Conservation (phyloP, 2,329 filamentous ascomycete species). For the Hyphodiscus sp. region DNA sequence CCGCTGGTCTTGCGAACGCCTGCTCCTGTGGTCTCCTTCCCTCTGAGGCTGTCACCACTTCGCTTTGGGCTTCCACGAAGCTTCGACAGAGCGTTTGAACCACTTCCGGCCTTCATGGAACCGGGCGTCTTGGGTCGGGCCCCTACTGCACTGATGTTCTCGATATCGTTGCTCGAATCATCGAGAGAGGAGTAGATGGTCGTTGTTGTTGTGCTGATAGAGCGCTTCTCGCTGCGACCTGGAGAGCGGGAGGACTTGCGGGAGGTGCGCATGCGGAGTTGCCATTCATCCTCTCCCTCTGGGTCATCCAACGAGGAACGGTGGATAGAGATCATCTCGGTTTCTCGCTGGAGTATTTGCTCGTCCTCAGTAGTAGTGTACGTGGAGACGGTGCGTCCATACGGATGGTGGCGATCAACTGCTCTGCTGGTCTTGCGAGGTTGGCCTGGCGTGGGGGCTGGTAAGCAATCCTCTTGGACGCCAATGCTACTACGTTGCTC, state of each 20-base stretch:
- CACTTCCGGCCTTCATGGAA: conserved; percentile 44
- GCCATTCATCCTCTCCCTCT: conserved; percentile 66
- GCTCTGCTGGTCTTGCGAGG: conserved; percentile 80
- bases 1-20: conserved; percentile 59
- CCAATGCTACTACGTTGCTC: conserved; percentile 59
- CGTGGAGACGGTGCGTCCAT: conserved; percentile 50
- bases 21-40: conserved; percentile 43
- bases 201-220: conserved; percentile 69
- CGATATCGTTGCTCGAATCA: conserved; percentile 62
- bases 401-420: conserved; percentile 66
- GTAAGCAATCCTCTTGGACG: conserved; percentile 83
- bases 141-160: conserved; percentile 54
- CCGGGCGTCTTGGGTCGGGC: conserved; percentile 47
- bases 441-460: conserved; percentile 91
- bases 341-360: conserved; percentile 44
- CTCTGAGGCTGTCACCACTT: conserved; percentile 41
- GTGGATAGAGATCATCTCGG: conserved; percentile 55
- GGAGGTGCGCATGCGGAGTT: conserved; percentile 65
- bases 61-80: conserved; percentile 55
- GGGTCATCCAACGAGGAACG: conserved; percentile 61
- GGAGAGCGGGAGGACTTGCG: conserved; percentile 61
- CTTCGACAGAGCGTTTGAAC: conserved; percentile 47
- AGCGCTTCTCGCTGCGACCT: conserved; percentile 55
- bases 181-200: conserved; percentile 59
- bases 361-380: conserved; percentile 41